A percentile compares a stretch with the other conserved stretches of the same genome.
Conservation (phyloP, 140 eudicot genomes). For the Ambrosia hybrid region DNA sequence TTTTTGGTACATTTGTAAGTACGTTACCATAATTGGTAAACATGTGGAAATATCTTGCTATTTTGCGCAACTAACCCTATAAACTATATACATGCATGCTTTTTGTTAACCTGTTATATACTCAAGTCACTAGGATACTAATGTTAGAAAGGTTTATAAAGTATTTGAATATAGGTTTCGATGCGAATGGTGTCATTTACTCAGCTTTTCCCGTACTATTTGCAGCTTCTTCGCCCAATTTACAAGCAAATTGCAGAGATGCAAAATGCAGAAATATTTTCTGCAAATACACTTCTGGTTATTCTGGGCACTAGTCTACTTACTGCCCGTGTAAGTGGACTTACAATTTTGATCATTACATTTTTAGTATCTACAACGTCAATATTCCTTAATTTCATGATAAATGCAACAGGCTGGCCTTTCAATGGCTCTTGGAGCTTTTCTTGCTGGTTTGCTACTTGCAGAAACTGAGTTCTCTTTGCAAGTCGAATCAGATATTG, state of each 20-base stretch:
- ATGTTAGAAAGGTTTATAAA: neutral
- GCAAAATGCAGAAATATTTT: constrained; percentile 98
- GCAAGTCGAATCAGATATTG: constrained; percentile 99
- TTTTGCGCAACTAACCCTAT: too few species aligned
- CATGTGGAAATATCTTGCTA: neutral
- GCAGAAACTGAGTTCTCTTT: constrained; percentile 98
- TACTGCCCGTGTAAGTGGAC: constrained; percentile 85
- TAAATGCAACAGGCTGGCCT: constrained; percentile 88
- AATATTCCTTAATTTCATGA: neutral
- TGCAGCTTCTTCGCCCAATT: constrained; percentile 98
- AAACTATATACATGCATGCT: too few species aligned
- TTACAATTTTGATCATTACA: constrained; percentile 18
- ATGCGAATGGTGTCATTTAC: neutral
- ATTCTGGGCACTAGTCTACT: constrained; percentile 97
- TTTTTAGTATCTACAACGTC: neutral
- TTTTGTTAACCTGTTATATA: neutral
- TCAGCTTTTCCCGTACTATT: constrained; percentile 3
- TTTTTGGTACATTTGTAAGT: neutral
- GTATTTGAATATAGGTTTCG: constrained; percentile 1
- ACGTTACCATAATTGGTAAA: neutral
- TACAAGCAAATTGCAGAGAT: constrained; percentile 97
- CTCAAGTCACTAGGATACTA: constrained; percentile 14
- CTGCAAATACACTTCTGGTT: constrained; percentile 96
- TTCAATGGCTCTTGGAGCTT: constrained; percentile 99
- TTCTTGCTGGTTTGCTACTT: constrained; percentile 97